Evolutionary conservation across 2,329 filamentous ascomycete genomes (phyloP), one percentile per base, ranked within the genome.

Genomic region (Penicillium sclerotigenum): DNA sequence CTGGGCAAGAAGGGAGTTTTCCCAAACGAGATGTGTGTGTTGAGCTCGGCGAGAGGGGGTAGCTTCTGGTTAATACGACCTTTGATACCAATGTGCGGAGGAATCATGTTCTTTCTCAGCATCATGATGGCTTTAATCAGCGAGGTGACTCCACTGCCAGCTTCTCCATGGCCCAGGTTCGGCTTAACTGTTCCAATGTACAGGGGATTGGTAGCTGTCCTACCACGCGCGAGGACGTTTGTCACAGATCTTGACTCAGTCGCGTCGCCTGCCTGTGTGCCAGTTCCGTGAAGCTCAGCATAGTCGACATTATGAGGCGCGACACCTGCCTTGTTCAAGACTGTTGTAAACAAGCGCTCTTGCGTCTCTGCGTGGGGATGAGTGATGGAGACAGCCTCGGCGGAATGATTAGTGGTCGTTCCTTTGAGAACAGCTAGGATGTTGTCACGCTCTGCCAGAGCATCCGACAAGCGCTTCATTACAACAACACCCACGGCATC

Each of bases 51-150:
- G 6, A 74, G 56, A 11, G 18, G 8, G 47, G 69, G 65, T 4
- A 46, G 18, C 14, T 33, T 31, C 88, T 67, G 70, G 59, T 73
- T 73, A 43, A 73, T 69, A 43, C 68, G 65, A 34, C 64, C 72
- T 50, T 88, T 88, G 74, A 90, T 88, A 13, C 87, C 86, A 22
- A 83, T 78, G 58, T 90, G 87, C 0, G 84, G 85, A 0, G 86
- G 85, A 36, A 89, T 88, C 6, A 74, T 71, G 56, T 81, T 81
- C 66, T 87, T 81, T 69, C 85, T 79, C 53, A 87, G 70, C 85
- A 87, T 87, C 67, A 87, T 66, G 6, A 88, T 71, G 0, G 87
- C 82, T 70, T 89, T 88, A 69, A 84, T 78, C 5, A 89, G 73
- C 3, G 71, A 63, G 24, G 63, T 46, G n/a, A 33, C 28, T 13